A percentile compares a stretch with the other conserved stretches of the same genome.
Evolutionary conservation across 495 filamentous ascomycete species (phyloP).

Genomic region (Xylaria nigripes): DNA sequence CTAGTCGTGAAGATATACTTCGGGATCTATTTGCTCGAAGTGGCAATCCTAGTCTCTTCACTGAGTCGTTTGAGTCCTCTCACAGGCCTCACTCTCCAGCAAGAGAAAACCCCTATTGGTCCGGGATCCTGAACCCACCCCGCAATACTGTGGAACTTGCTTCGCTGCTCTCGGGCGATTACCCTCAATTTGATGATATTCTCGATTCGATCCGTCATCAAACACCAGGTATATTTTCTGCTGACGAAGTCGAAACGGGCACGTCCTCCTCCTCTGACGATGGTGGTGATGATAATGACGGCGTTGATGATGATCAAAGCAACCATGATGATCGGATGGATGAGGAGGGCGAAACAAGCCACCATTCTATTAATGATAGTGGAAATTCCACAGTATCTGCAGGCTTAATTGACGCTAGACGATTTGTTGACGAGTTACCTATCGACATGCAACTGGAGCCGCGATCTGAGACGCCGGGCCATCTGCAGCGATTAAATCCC

Average conservation of each 20-base stretch:
- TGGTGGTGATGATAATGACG: too few species aligned
- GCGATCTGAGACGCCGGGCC: constrained; percentile 16
- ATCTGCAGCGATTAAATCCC: constrained; percentile 11
- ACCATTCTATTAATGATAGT: constrained; percentile 1
- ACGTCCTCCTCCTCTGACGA: too few species aligned
- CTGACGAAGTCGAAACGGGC: constrained; percentile 16
- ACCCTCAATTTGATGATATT: constrained; percentile 18
- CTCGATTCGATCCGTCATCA: constrained; percentile 23
- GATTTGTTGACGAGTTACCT: constrained; percentile 22
- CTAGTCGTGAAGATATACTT: constrained; percentile 34
- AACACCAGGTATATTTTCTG: constrained; percentile 1
- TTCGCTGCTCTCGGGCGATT: constrained; percentile 30
- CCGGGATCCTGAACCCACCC: constrained; percentile 35
- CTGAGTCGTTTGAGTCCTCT: constrained; percentile 22
- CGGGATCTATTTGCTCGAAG: constrained; percentile 31
- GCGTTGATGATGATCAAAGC: constrained; percentile 20
- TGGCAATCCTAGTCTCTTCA: constrained; percentile 28
- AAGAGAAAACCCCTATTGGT: constrained; percentile 29
- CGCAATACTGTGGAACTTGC: constrained; percentile 30
- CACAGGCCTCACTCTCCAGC: constrained; percentile 22
- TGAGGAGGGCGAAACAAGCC: constrained; percentile 17
- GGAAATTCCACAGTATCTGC: constrained; percentile 2
- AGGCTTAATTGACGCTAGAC: constrained; percentile 19
- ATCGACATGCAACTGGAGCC: constrained; percentile 21
- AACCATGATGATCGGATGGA: constrained; percentile 15